Percentiles rank a stretch among this genome's conserved stretches.
Conservation (phyloP, 1,284 basidiomycete genomes). For the Microbotryum lychnidis-dioicae region DNA sequence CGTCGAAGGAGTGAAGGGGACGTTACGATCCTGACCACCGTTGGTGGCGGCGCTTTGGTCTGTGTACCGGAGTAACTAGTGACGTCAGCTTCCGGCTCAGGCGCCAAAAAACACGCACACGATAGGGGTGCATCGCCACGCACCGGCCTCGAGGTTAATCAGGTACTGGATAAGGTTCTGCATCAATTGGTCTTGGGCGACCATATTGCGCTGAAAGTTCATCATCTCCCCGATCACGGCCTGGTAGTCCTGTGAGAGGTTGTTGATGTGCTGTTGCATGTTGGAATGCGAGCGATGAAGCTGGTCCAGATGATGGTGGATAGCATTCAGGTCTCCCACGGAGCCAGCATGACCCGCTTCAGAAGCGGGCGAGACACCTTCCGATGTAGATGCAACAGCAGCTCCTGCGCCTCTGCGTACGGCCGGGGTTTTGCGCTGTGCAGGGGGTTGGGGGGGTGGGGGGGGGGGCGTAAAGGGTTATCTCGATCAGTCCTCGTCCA, state of each 20-base stretch:
- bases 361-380: neutral
- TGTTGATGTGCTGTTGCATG: conserved; percentile 53
- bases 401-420: conserved; percentile 7
- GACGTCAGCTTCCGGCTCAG: neutral
- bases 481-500: neutral
- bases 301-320: conserved; percentile 51
- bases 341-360: conserved; percentile 12
- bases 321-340: conserved; percentile 38
- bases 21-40: conserved; percentile 9
- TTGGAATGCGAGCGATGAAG: conserved; percentile 53
- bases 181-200: conserved; percentile 75
- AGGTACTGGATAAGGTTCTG: conserved; percentile 74
- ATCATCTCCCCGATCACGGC: conserved; percentile 72
- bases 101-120: neutral
- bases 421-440: conserved; percentile 25
- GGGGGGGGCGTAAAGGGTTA: neutral
- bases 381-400: neutral
- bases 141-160: conserved; percentile 59
- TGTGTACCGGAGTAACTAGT: neutral
- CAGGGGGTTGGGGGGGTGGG: too few species aligned
- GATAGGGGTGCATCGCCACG: conserved; percentile 37
- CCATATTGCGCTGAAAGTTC: conserved; percentile 71
- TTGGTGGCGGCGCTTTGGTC: conserved; percentile 20
- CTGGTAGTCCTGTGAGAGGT: conserved; percentile 65
- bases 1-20: conserved; percentile 53